A percentile compares a stretch with the other conserved stretches of the same genome.
phyloP scores from a whole-genome alignment of 164 flowering plant genomes.

The Cinnamomum micranthum region DNA sequence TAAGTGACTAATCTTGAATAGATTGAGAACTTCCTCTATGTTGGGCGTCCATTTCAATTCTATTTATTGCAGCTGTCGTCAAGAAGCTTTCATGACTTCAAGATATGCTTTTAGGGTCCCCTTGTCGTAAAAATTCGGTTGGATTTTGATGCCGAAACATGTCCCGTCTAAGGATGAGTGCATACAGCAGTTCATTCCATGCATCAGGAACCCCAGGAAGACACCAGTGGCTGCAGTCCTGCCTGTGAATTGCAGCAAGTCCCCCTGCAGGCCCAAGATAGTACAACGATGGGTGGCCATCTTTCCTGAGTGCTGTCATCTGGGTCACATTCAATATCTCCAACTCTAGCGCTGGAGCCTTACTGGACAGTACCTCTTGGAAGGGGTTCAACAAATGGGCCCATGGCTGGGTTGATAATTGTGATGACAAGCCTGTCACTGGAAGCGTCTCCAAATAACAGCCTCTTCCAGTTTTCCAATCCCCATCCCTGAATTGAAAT shows the following conservation, averaged over 20 bases:
- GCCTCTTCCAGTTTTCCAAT: conserved; percentile 78
- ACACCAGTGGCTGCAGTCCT: conserved; percentile 99
- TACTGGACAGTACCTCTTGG: conserved; percentile 30
- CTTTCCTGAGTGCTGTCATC: conserved; percentile 72
- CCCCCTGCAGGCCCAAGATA: conserved; percentile 41
- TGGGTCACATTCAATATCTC: conserved; percentile 56
- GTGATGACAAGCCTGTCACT: conserved; percentile 46
- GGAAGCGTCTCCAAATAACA: conserved; percentile 84
- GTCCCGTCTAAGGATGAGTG: conserved; percentile 47
- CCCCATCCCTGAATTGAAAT: conserved; percentile 56
- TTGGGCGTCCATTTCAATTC: not conserved
- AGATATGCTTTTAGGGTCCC: not conserved
- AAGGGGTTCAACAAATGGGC: conserved; percentile 29
- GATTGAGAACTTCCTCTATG: not conserved
- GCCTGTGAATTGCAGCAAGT: conserved; percentile 68
- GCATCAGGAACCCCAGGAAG: conserved; percentile 93
- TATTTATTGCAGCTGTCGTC: not conserved
- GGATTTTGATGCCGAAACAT: too few relatives aligned
- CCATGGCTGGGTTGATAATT: conserved; percentile 45
- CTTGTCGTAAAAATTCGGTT: not conserved
- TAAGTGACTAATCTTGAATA: not conserved
- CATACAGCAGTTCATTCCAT: conserved; percentile 84
- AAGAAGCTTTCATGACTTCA: not conserved
- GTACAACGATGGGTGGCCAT: conserved; percentile 81
- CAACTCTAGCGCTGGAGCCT: conserved; percentile 21